Conservation (phyloP, 805 yeast species). For the Sungouiella thailandica region DNA sequence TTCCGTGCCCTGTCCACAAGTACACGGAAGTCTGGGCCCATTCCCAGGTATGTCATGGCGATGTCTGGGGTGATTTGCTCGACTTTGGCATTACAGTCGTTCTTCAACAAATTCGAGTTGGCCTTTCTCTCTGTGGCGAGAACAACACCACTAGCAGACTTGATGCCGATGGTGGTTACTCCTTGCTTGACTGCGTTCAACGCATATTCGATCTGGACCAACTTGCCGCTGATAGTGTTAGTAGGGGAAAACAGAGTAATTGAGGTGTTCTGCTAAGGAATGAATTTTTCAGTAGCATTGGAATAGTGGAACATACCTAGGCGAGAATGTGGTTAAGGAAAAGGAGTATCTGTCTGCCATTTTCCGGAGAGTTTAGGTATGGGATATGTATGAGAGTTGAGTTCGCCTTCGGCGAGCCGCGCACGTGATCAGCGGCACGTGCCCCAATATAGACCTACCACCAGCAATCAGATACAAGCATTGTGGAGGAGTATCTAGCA, state of each 20-base stretch:
- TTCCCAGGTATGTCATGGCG: conserved; percentile 95
- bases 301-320: conserved; percentile 57
- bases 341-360: conserved; percentile 99
- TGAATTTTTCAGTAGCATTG: not conserved
- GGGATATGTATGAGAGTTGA: not conserved
- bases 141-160: conserved; percentile 92
- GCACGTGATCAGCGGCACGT: conserved; percentile 1
- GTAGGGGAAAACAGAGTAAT: conserved; percentile 6
- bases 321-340: conserved; percentile 95
- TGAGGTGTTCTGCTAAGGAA: too few species aligned
- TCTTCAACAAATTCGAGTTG: conserved; percentile 68
- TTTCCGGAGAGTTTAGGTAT: conserved; percentile 8
- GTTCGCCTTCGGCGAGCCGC: conserved; percentile 5
- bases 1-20: conserved; percentile 91
- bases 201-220: conserved; percentile 97
- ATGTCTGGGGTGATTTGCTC: conserved; percentile 87
- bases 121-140: conserved; percentile 95
- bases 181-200: conserved; percentile 97
- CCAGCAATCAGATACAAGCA: too few species aligned
- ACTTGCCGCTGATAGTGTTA: conserved; percentile 68
- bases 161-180: conserved; percentile 91
- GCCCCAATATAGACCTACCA: not conserved
- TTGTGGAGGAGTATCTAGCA: too few species aligned
- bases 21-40: conserved; percentile 98
- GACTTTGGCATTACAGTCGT: conserved; percentile 73